These are phyloP conservation scores for Salvia splendens DNA, from an alignment of 257 asterid genomes.

Conservation along the genomic window DNA sequence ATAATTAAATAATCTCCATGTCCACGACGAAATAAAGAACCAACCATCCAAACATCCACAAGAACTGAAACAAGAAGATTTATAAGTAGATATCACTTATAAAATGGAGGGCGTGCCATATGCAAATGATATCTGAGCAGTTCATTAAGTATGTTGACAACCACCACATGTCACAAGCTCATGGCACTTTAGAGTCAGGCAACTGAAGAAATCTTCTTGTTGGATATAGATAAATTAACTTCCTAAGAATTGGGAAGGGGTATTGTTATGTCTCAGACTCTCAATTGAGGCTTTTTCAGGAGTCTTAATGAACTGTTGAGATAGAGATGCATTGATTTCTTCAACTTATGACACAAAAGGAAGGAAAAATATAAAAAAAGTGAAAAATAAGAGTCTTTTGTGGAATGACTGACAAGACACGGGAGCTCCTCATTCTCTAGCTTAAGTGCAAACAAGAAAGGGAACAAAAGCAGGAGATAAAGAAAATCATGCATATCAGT, in stretches of 20 bases:
- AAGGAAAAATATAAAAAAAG: background rate
- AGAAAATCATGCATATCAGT: constrained; percentile 8
- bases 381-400: background rate
- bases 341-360: background rate
- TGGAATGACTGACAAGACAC: background rate
- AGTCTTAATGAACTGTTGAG: too few relatives aligned
- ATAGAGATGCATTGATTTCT: too few relatives aligned
- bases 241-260: background rate
- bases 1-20: constrained; percentile 9
- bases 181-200: constrained; percentile 19
- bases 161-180: background rate
- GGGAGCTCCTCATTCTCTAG: background rate
- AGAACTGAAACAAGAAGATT: constrained; percentile 20
- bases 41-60: constrained; percentile 15
- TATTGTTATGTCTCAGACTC: background rate
- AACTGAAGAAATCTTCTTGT: background rate
- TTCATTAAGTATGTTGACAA: constrained; percentile 7
- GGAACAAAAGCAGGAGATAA: background rate
- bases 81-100: background rate
- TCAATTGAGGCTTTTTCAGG: too few relatives aligned
- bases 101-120: background rate
- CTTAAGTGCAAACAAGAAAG: background rate
- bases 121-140: constrained; percentile 1
- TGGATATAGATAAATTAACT: background rate
- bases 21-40: constrained; percentile 18